Evolutionary conservation across 148 eudicot genomes (phyloP).

Genomic region (Camellia sinensis): DNA sequence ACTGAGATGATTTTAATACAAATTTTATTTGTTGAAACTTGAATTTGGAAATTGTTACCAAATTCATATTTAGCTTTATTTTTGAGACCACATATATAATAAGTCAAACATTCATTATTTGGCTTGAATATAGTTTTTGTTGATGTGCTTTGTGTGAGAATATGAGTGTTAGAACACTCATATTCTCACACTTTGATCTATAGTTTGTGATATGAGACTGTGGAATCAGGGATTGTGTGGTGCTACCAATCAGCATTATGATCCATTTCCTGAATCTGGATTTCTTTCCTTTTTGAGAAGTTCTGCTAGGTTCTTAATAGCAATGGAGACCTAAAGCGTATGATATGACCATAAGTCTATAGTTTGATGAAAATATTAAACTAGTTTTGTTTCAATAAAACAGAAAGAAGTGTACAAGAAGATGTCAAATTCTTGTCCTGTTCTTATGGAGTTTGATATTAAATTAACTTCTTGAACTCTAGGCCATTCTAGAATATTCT

Average conservation of each 20-base stretch:
- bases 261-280: neutral
- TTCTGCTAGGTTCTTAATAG: too few relatives aligned
- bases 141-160: neutral
- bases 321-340: neutral
- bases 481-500: neutral
- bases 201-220: neutral
- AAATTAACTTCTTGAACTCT: neutral
- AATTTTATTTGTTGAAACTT: neutral
- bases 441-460: conserved; percentile 2
- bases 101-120: neutral
- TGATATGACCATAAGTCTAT: neutral
- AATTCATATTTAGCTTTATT: neutral
- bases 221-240: neutral
- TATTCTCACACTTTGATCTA: neutral
- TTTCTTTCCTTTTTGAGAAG: neutral
- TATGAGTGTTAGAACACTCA: too few relatives aligned
- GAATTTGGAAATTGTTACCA: neutral
- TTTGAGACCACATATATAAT: neutral
- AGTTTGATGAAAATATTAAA: neutral
- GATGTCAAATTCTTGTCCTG: neutral
- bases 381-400: neutral
- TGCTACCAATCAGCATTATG: neutral
- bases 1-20: neutral
- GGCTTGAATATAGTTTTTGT: neutral
- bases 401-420: neutral